Conservation (phyloP, 768 basidiomycete species). For the Russula compacta region DNA sequence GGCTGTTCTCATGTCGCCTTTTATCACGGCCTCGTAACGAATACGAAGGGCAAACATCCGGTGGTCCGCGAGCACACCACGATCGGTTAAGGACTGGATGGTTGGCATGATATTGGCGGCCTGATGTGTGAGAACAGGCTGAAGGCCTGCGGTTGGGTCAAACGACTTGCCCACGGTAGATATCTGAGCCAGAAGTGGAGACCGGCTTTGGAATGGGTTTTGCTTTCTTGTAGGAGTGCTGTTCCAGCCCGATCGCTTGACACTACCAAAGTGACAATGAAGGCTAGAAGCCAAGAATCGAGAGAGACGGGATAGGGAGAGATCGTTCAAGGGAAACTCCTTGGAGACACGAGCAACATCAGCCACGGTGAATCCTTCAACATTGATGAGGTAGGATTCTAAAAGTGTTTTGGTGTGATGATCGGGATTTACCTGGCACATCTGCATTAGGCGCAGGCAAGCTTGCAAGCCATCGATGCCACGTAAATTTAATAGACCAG, state of each 20-base stretch:
- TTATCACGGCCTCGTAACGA: conserved; percentile 47
- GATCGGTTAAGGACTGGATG: conserved; percentile 37
- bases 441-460: conserved; percentile 49
- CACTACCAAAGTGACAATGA: conserved; percentile 32
- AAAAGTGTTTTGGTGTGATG: conserved; percentile 46
- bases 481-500: conserved; percentile 37
- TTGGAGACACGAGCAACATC: conserved; percentile 42
- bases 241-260: conserved; percentile 18
- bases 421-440: conserved; percentile 42
- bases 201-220: background rate
- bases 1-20: conserved; percentile 42
- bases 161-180: conserved; percentile 24
- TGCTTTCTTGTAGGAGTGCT: conserved; percentile 31
- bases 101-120: conserved; percentile 32
- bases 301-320: conserved; percentile 51
- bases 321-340: conserved; percentile 31
- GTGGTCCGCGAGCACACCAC: conserved; percentile 45
- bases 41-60: conserved; percentile 55
- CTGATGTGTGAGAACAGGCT: conserved; percentile 27
- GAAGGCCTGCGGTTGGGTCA: conserved; percentile 44
- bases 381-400: conserved; percentile 40
- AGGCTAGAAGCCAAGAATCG: conserved; percentile 43
- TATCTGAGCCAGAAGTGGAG: background rate
- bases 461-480: conserved; percentile 41
- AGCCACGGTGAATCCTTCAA: conserved; percentile 35